A percentile compares a stretch with the other conserved stretches of the same genome.
Conservation (phyloP, 306 rosid species). For the Benincasa hispida region DNA sequence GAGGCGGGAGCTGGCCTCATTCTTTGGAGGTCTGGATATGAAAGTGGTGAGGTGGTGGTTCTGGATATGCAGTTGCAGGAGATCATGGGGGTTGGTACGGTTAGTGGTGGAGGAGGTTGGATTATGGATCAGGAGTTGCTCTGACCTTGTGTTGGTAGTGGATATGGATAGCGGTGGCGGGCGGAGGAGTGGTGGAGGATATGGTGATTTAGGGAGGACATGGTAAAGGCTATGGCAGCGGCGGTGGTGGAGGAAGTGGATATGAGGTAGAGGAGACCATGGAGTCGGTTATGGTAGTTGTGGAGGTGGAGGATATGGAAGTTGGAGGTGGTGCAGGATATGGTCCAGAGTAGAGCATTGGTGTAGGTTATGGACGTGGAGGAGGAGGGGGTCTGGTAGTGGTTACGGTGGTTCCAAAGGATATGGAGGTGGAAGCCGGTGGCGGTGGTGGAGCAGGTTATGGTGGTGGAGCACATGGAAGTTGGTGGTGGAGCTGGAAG, state of each 20-base stretch:
- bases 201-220: neutral
- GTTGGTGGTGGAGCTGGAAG: slow-evolving; percentile 21
- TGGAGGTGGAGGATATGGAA: slow-evolving; percentile 27
- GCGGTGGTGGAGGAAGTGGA: slow-evolving; percentile 14
- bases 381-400: slow-evolving; percentile 11
- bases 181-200: neutral
- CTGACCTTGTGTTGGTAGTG: slow-evolving; percentile 24
- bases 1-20: slow-evolving; percentile 13
- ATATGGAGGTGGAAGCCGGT: slow-evolving; percentile 15
- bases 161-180: slow-evolving; percentile 24
- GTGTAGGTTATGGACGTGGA: slow-evolving; percentile 13
- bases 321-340: slow-evolving; percentile 8
- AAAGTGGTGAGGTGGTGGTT: slow-evolving; percentile 12
- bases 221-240: slow-evolving; percentile 3
- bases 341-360: neutral
- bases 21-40: slow-evolving; percentile 31
- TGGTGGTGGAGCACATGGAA: neutral
- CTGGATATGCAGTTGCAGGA: neutral
- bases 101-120: slow-evolving; percentile 11
- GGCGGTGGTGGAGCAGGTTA: slow-evolving; percentile 3
- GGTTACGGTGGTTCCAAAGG: slow-evolving; percentile 27
- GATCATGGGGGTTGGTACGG: slow-evolving; percentile 1
- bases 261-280: slow-evolving; percentile 7
- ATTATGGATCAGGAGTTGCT: slow-evolving; percentile 15
- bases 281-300: slow-evolving; percentile 22